Evolutionary conservation across 768 basidiomycete genomes (phyloP), one percentile per base, ranked within the genome.

Genomic region (Lyophyllum semitale): DNA sequence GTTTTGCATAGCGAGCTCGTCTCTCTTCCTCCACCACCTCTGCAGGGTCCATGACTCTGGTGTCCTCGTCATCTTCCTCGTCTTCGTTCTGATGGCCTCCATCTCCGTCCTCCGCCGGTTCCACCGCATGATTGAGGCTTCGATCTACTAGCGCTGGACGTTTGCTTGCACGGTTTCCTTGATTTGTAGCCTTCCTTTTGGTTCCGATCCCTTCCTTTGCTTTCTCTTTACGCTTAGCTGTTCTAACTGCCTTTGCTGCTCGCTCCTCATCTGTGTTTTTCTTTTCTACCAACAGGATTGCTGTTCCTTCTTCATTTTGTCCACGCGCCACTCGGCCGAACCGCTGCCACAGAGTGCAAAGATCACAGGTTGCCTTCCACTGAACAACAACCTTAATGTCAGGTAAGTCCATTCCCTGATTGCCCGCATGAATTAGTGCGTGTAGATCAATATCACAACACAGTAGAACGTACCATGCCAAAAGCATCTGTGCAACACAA

Each of bases 341-440:
- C 2, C 68, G 51, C 52, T 77, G 74, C 71, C 68, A 70, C 2
- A 75, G 52, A 0, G 66, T 62, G 4, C 59, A 54, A 6, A 73
- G 38, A 22, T 53, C 49, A 54, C 66, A 66, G 4, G 62, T 65
- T 0, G 57, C 68, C 22, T 53, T 50, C 61, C 62, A 76, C 51
- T 76, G 75, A 12, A 77, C 64, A n/a, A 76, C 66, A 20, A 75
- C 40, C 8, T 55, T 23, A 2, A 77, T 68, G 51, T 69, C 66
- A 3, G 69, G 55, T 2, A 76, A 11, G 41, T 77, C 69, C 35
- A 77, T 60, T 8, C 73, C 72, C 76, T 76, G 48, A 30, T 6
- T 6, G 12, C 45, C 12, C 17, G 48, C 23, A 18, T 40, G 11
- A 17, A 9, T 35, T 8, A 29, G 5, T 9, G n/a, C 12, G n/a